A percentile compares a stretch with the other conserved stretches of the same genome.
Evolutionary conservation across 345 rosid species (phyloP).

Genomic region (Erysimum cheiranthoides): DNA sequence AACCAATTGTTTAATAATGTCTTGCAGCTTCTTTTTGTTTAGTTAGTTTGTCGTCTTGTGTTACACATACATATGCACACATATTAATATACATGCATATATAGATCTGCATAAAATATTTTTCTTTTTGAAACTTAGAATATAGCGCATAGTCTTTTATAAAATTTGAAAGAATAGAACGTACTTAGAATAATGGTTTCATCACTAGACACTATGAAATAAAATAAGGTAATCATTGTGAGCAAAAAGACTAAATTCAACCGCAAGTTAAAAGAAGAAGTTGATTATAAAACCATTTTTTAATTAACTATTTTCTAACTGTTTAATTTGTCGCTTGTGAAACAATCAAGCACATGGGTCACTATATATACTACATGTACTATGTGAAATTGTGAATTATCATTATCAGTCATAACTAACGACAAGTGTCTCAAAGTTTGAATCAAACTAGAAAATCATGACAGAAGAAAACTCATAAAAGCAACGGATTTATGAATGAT

Average conservation of each 20-base stretch:
- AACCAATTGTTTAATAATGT: not conserved
- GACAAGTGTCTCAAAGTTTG: constrained; percentile 27
- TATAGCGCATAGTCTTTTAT: constrained; percentile 15
- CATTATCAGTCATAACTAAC: constrained; percentile 32
- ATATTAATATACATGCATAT: not conserved
- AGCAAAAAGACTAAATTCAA: constrained; percentile 68
- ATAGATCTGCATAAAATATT: too few relatives aligned
- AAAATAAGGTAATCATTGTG: constrained; percentile 59
- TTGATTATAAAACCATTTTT: constrained; percentile 20
- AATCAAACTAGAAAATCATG: constrained; percentile 9
- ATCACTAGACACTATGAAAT: constrained; percentile 29
- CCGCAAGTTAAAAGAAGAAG: constrained; percentile 46
- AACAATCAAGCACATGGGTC: constrained; percentile 48
- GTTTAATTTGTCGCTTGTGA: constrained; percentile 48
- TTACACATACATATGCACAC: constrained; percentile 18
- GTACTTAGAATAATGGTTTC: constrained; percentile 33
- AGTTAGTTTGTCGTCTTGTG: constrained; percentile 37
- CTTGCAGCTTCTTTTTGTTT: not conserved
- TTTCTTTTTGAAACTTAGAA: too few relatives aligned
- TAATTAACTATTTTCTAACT: constrained; percentile 11
- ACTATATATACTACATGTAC: constrained; percentile 6
- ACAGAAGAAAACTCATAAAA: constrained; percentile 5
- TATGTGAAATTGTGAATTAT: constrained; percentile 22
- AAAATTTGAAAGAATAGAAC: constrained; percentile 20
- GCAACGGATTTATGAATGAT: constrained; percentile 11